Base-by-base conservation (phyloP, 2,329 filamentous ascomycete species). In the Alternaria arborescens region DNA sequence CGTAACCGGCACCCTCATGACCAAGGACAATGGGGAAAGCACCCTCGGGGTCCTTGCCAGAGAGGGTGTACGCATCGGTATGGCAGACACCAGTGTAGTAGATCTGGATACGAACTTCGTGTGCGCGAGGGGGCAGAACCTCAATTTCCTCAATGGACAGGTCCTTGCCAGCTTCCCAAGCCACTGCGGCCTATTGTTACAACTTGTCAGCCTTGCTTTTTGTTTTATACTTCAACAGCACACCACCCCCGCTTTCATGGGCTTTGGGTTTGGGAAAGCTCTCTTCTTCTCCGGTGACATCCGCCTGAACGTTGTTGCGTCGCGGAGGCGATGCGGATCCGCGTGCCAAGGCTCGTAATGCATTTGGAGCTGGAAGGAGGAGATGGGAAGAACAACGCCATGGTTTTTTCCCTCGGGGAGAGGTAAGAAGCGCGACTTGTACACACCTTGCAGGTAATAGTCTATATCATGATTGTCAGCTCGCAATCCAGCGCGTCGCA, bases 81-180 rank as follows among this genome's bases (percentile, higher is more conserved):
- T 99, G 95, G 86, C 95, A 99, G 79, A 99, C 95, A 82, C 95
- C 95, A 55, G 95, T 99, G 85, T 97, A 96, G 86, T 94, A 90
- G 79, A 98, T 92, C 85, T 98, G 84, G 78, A 99, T 97, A 74
- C 95, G 92, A 77, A 99, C 95, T 84, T 99, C 95, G 82, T 97
- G 88, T 64, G 94, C 94, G 82, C 86, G 89, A 61, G 95, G 95
- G 65, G 94, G 91, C 54, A 86, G 88, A 68, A 99, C 95, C 83
- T 98, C 94, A 74, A 99, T 86, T 71, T 97, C 92, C 83, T 99
- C 95, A 71, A 98, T 87, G 73, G 85, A 88, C 68, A 99, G 87
- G 70, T 92, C 90, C 84, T 97, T 92, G 78, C 91, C 94, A 48
- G 95, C 93, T 82, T 94, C 94, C 95, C 95, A 99, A 79, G 95